Evolutionary conservation across 2,329 filamentous ascomycete genomes (phyloP).

Genomic region (Pyrenophora graminea): DNA sequence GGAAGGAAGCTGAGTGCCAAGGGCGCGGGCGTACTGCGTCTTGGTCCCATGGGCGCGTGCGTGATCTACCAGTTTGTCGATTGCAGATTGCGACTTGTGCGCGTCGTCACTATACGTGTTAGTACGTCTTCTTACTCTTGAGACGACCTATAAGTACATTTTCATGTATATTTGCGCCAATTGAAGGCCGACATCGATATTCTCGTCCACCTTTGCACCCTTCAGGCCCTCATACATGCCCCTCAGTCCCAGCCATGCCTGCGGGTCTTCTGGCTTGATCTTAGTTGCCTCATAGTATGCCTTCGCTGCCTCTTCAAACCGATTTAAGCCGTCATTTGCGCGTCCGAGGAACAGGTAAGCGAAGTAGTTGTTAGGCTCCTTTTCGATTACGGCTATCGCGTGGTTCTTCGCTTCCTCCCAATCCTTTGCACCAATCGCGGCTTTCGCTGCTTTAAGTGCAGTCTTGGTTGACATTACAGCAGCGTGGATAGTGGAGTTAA

Average conservation of each 20-base stretch:
- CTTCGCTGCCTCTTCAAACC: slow-evolving; percentile 72
- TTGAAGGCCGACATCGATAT: slow-evolving; percentile 72
- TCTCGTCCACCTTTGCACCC: slow-evolving; percentile 69
- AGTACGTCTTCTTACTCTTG: neutral
- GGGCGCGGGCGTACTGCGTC: slow-evolving; percentile 73
- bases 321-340: slow-evolving; percentile 75
- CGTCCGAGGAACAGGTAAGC: slow-evolving; percentile 89
- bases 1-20: slow-evolving; percentile 76
- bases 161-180: slow-evolving; percentile 74
- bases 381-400: slow-evolving; percentile 69
- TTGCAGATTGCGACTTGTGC: slow-evolving; percentile 62
- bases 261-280: slow-evolving; percentile 74
- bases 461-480: slow-evolving; percentile 60
- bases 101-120: slow-evolving; percentile 57
- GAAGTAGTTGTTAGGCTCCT: slow-evolving; percentile 80
- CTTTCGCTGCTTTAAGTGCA: slow-evolving; percentile 78
- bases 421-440: slow-evolving; percentile 76
- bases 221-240: slow-evolving; percentile 81
- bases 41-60: slow-evolving; percentile 73
- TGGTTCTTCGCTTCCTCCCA: slow-evolving; percentile 75
- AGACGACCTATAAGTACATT: slow-evolving; percentile 16
- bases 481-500: neutral
- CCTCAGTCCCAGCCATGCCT: slow-evolving; percentile 88
- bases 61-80: slow-evolving; percentile 80
- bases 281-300: slow-evolving; percentile 74